phyloP scores from a whole-genome alignment of 306 rosid species.

The Sechiopsis laciniata region DNA sequence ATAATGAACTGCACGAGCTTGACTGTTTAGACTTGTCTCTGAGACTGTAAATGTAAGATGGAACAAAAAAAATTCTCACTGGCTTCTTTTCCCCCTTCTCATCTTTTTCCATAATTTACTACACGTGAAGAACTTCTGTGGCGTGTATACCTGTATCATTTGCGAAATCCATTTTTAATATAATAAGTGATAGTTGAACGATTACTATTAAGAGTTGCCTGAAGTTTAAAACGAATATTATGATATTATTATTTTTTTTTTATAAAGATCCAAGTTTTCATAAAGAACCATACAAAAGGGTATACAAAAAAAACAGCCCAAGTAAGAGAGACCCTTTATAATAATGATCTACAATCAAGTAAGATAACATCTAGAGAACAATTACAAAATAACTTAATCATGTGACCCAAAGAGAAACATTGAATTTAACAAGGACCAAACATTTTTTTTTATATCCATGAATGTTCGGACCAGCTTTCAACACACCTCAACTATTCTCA shows the following conservation, averaged over 20 bases:
- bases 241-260: not conserved
- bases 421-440: no score
- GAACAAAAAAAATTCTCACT: not conserved
- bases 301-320: no score
- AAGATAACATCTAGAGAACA: no score
- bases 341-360: no score
- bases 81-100: not conserved
- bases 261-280: no score
- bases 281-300: no score
- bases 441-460: no score
- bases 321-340: no score
- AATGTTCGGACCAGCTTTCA: no score
- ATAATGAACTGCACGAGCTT: conserved; percentile 59
- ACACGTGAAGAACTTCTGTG: not conserved
- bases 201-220: not conserved
- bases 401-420: no score
- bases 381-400: no score
- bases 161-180: conserved; percentile 5
- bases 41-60: conserved; percentile 61
- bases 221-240: not conserved
- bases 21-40: conserved; percentile 89
- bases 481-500: no score
- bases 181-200: not conserved
- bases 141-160: conserved; percentile 11
- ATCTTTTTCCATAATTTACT: conserved; percentile 23